These are phyloP conservation scores for Lactarius trivialis DNA, from an alignment of 768 basidiomycete genomes.

Conservation along the genomic window DNA sequence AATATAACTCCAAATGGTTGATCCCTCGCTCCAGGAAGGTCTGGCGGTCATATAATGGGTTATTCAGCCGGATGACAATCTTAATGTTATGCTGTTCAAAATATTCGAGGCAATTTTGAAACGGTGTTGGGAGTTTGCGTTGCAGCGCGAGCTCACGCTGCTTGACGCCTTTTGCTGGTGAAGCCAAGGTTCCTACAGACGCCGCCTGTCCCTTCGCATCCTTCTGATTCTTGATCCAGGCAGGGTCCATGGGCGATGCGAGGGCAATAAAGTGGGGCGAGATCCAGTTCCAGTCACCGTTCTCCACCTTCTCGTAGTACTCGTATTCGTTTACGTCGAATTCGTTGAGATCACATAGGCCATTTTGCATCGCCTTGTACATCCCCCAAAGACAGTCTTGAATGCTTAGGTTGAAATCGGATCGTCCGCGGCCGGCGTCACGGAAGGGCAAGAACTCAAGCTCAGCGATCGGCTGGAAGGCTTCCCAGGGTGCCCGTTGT, in stretches of 20 bases:
- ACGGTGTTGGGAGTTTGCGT: slow-evolving; percentile 71
- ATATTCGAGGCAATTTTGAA: slow-evolving; percentile 87
- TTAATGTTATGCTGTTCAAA: slow-evolving; percentile 85
- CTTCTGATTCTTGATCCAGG: slow-evolving; percentile 73
- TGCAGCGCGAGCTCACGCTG: slow-evolving; percentile 51
- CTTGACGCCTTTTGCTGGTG: slow-evolving; percentile 27
- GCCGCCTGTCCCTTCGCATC: slow-evolving; percentile 60
- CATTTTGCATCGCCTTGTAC: slow-evolving; percentile 87
- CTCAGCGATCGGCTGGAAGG: slow-evolving; percentile 89
- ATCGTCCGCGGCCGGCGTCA: slow-evolving; percentile 88
- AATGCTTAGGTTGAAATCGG: slow-evolving; percentile 89
- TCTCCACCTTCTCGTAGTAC: slow-evolving; percentile 91
- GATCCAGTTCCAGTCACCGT: slow-evolving; percentile 95
- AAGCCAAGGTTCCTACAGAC: slow-evolving; percentile 27
- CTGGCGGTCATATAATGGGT: slow-evolving; percentile 78
- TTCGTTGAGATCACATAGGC: slow-evolving; percentile 89
- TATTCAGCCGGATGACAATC: slow-evolving; percentile 90
- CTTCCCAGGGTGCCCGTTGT: slow-evolving; percentile 85
- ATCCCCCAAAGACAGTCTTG: slow-evolving; percentile 88
- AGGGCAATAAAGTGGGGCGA: slow-evolving; percentile 91
- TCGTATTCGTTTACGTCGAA: slow-evolving; percentile 93
- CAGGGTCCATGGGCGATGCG: slow-evolving; percentile 80
- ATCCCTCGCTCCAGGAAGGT: slow-evolving; percentile 82
- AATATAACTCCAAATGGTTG: slow-evolving; percentile 88
- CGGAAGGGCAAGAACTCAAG: slow-evolving; percentile 93